Conservation (phyloP, 331 rosid genomes). For the Quercus phellos region DNA sequence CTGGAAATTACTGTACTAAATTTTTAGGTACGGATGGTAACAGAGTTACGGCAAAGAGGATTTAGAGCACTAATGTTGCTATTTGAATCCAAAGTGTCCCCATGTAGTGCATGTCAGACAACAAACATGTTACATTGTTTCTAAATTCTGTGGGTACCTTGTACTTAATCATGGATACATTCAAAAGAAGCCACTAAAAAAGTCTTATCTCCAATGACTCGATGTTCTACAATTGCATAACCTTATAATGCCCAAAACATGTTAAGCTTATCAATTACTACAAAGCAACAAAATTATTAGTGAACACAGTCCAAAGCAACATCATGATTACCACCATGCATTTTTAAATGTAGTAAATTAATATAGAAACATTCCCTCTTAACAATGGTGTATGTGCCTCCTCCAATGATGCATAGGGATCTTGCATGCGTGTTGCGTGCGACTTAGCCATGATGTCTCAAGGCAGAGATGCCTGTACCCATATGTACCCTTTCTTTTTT, state of each 20-base stretch:
- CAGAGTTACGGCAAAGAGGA: background rate
- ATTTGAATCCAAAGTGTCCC: slow-evolving; percentile 25
- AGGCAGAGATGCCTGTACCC: slow-evolving; percentile 1
- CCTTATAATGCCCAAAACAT: slow-evolving; percentile 40
- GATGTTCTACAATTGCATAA: slow-evolving; percentile 22
- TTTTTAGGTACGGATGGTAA: no score
- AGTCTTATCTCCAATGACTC: slow-evolving; percentile 30
- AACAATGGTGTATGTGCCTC: slow-evolving; percentile 32
- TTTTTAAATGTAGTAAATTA: slow-evolving; percentile 16
- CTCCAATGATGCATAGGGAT: slow-evolving; percentile 30
- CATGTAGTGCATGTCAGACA: slow-evolving; percentile 75
- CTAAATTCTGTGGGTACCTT: slow-evolving; percentile 37
- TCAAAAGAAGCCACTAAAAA: slow-evolving; percentile 30
- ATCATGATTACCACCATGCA: slow-evolving; percentile 50
- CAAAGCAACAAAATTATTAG: slow-evolving; percentile 69
- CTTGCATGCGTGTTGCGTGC: slow-evolving; percentile 49
- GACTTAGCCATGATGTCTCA: slow-evolving; percentile 21
- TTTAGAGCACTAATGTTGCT: slow-evolving; percentile 1
- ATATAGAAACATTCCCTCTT: slow-evolving; percentile 14
- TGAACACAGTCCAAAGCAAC: slow-evolving; percentile 45
- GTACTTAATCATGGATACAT: slow-evolving; percentile 46
- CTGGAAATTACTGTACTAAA: no score
- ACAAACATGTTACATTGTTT: slow-evolving; percentile 27
- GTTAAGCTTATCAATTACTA: slow-evolving; percentile 40
- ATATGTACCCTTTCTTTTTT: background rate